Evolutionary conservation across 768 basidiomycete species (phyloP).

Genomic region (Termitomyces sp.): DNA sequence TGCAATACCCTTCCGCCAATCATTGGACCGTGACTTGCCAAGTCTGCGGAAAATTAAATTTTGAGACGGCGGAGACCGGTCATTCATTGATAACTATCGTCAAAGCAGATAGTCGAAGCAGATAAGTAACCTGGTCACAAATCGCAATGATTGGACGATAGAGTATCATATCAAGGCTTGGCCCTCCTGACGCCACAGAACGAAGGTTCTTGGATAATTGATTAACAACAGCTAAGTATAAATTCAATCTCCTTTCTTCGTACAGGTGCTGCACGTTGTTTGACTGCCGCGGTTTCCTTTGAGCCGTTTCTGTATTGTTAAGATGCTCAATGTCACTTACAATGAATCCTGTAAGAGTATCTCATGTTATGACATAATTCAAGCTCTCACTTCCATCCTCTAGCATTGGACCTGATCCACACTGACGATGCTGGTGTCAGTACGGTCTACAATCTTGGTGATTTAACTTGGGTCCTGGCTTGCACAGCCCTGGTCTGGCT

Average conservation of each 20-base stretch:
- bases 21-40: not conserved
- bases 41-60: not conserved
- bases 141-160: not conserved
- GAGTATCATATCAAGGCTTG: not conserved
- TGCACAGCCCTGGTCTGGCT: constrained; percentile 79
- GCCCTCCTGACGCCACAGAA: not conserved
- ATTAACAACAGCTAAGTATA: not conserved
- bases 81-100: not conserved
- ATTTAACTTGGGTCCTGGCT: constrained; percentile 56
- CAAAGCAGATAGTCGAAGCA: not conserved
- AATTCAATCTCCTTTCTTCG: not conserved
- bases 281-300: not conserved
- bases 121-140: not conserved
- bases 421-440: constrained; percentile 27
- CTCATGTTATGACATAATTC: not conserved
- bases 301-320: not conserved
- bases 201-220: not conserved
- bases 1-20: not conserved
- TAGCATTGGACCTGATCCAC: constrained; percentile 35
- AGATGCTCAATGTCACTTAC: not conserved
- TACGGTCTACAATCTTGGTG: constrained; percentile 44
- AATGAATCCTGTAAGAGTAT: not conserved
- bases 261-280: not conserved
- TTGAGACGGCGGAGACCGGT: no score
- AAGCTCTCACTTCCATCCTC: not conserved